A percentile compares a stretch with the other conserved stretches of the same genome.
phyloP scores from a whole-genome alignment of 768 basidiomycete species.

The Krasilnikovozyma curviuscula region DNA sequence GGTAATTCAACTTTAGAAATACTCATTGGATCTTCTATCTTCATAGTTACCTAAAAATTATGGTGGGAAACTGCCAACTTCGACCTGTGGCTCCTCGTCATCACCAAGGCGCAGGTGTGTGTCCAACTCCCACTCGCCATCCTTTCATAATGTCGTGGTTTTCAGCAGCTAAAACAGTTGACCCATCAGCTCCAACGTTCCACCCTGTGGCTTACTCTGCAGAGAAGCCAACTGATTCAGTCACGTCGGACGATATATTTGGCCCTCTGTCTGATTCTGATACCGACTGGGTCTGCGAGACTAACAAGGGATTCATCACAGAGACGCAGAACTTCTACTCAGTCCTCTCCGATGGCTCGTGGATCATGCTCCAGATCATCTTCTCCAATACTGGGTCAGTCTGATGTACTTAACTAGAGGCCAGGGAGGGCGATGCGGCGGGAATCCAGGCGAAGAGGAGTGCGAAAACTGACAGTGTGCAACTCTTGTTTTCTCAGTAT shows the following conservation, averaged over 20 bases:
- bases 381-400: constrained; percentile 63
- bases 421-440: background rate
- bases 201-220: too few species aligned
- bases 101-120: too few species aligned
- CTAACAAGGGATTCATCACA: constrained; percentile 53
- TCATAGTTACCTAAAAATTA: too few species aligned
- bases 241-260: constrained; percentile 39
- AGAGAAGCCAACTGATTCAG: too few species aligned
- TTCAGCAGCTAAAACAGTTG: too few species aligned
- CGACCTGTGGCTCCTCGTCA: too few species aligned
- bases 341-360: constrained; percentile 56
- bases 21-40: too few species aligned
- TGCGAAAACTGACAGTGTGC: background rate
- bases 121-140: too few species aligned
- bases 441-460: background rate
- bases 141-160: too few species aligned
- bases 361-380: constrained; percentile 48
- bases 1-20: too few species aligned
- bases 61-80: too few species aligned
- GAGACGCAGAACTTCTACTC: constrained; percentile 84
- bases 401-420: background rate
- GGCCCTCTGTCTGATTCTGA: constrained; percentile 61
- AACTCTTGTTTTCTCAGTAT: constrained; percentile 5
- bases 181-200: too few species aligned
- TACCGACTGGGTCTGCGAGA: constrained; percentile 58